These are phyloP conservation scores for Pelargonium cotyledonis DNA, from an alignment of 441 rosid genomes.

Conservation along the genomic window DNA sequence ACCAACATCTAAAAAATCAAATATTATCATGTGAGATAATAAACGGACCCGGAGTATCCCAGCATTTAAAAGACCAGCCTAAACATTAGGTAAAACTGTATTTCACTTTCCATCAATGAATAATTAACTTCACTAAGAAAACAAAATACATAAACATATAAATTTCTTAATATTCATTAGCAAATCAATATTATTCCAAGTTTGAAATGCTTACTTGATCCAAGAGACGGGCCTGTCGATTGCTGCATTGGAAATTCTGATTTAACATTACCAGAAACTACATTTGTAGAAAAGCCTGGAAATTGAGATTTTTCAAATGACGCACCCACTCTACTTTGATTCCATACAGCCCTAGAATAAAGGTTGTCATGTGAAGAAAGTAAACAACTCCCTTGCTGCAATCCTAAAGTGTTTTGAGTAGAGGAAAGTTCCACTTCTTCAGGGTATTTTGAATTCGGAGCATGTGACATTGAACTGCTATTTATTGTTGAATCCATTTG, in stretches of 20 bases:
- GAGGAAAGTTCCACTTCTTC: conserved; percentile 42
- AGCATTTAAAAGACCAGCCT: background rate
- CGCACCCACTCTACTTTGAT: conserved; percentile 38
- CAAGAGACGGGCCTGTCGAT: conserved; percentile 30
- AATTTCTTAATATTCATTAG: background rate
- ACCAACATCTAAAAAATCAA: conserved; percentile 39
- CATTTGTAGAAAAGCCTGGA: conserved; percentile 44
- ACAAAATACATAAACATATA: background rate
- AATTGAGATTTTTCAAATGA: conserved; percentile 47
- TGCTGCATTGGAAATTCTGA: conserved; percentile 38
- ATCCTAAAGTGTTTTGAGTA: conserved; percentile 29
- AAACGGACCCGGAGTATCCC: conserved; percentile 3
- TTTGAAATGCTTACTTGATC: conserved; percentile 32
- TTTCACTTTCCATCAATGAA: background rate
- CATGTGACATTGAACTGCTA: conserved; percentile 20
- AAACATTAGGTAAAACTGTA: background rate
- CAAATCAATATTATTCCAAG: background rate
- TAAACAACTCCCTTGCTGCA: conserved; percentile 33
- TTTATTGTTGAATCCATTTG: conserved; percentile 23
- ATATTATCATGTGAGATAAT: conserved; percentile 16
- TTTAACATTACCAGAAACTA: conserved; percentile 30
- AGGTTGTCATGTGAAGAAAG: conserved; percentile 33
- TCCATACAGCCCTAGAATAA: conserved; percentile 41
- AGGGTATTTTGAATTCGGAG: conserved; percentile 25
- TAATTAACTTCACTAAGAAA: background rate